Evolutionary conservation across 2,329 filamentous ascomycete genomes (phyloP).

Genomic region (Fusarium tanahbumbuense): DNA sequence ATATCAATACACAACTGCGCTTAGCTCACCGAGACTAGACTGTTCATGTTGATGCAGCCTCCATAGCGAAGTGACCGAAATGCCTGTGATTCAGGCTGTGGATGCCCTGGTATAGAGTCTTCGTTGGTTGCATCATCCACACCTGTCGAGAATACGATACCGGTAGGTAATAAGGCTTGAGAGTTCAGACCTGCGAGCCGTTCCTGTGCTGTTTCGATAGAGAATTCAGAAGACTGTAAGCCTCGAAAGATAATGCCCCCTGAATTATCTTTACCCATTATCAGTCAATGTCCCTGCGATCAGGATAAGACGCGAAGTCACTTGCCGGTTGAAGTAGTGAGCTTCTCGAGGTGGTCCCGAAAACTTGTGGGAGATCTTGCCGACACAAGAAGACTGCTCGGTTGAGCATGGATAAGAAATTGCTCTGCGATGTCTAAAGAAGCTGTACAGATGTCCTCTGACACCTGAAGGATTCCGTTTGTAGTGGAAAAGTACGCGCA

Average conservation of each 20-base stretch:
- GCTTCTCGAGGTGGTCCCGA: slow-evolving; percentile 46
- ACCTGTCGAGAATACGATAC: slow-evolving; percentile 38
- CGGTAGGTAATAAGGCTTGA: slow-evolving; percentile 18
- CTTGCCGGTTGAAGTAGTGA: slow-evolving; percentile 22
- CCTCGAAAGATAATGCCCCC: slow-evolving; percentile 65
- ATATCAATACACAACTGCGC: background rate
- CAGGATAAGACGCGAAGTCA: background rate
- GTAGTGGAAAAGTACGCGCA: slow-evolving; percentile 84
- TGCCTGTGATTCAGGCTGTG: slow-evolving; percentile 60
- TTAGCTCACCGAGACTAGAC: slow-evolving; percentile 69
- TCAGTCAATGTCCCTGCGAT: background rate
- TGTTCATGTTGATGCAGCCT: slow-evolving; percentile 79
- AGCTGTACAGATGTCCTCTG: slow-evolving; percentile 79
- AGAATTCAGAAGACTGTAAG: slow-evolving; percentile 78
- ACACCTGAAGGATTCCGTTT: slow-evolving; percentile 77
- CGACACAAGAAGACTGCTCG: slow-evolving; percentile 66
- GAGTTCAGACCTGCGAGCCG: slow-evolving; percentile 66
- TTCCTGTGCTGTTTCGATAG: slow-evolving; percentile 71
- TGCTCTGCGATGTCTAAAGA: slow-evolving; percentile 76
- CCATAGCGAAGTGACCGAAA: slow-evolving; percentile 76
- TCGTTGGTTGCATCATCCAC: slow-evolving; percentile 9
- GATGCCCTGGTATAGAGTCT: slow-evolving; percentile 52
- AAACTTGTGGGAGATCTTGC: slow-evolving; percentile 59
- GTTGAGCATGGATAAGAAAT: slow-evolving; percentile 64
- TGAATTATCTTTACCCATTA: background rate